phyloP scores from a whole-genome alignment of 352 stramenopile genomes.

The Thalassiosira ordinaria region DNA sequence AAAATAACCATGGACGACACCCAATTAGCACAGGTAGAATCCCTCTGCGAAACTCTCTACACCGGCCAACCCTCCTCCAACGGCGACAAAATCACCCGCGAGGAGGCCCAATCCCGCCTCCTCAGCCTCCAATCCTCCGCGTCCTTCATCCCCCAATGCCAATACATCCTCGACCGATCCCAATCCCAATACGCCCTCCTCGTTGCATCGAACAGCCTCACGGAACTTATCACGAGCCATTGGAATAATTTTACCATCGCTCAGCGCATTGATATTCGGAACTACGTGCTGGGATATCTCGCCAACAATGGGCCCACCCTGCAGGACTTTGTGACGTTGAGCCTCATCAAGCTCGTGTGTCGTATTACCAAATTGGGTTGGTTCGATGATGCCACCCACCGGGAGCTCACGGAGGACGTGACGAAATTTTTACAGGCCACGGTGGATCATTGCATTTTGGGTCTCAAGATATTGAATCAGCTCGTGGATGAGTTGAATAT shows the following conservation, averaged over 20 bases:
- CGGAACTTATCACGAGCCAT: constrained; percentile 96
- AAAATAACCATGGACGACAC: constrained; percentile 79
- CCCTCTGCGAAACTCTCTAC: constrained; percentile 88
- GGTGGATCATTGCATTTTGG: constrained; percentile 97
- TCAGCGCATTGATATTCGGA: constrained; percentile 89
- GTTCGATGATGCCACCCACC: constrained; percentile 96
- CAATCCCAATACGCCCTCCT: constrained; percentile 94
- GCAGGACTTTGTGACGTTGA: constrained; percentile 93
- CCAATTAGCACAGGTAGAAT: constrained; percentile 87
- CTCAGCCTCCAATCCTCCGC: constrained; percentile 88
- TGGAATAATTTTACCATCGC: constrained; percentile 95
- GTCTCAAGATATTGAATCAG: constrained; percentile 97
- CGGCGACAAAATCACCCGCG: constrained; percentile 67
- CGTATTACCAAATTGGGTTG: constrained; percentile 98
- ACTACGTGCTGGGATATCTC: constrained; percentile 97
- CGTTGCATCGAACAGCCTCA: constrained; percentile 95
- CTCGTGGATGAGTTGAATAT: constrained; percentile 98
- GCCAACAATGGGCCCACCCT: constrained; percentile 93
- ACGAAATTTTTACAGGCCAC: constrained; percentile 97
- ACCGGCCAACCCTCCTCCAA: constrained; percentile 71
- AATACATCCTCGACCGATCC: constrained; percentile 98
- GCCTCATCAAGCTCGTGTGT: constrained; percentile 97
- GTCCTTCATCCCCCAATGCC: constrained; percentile 98
- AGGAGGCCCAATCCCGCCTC: constrained; percentile 84
- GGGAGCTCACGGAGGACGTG: constrained; percentile 96